Conservation (phyloP, 2,329 filamentous ascomycete genomes). For the Zymoseptoria tritici region DNA sequence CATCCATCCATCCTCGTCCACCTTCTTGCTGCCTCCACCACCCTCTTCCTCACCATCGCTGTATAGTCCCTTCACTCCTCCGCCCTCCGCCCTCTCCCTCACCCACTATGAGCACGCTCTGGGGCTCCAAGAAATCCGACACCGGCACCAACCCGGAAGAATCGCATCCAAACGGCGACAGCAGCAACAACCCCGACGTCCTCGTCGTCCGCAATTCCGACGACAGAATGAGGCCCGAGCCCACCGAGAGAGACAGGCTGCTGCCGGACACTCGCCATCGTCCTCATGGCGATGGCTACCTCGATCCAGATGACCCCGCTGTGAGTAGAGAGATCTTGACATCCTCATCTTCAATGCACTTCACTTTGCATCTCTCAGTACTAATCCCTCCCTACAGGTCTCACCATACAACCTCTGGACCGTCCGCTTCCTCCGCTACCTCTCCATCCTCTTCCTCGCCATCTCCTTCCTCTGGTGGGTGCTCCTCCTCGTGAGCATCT, state of each 20-base stretch:
- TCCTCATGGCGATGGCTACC: conserved; percentile 56
- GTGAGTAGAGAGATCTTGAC: conserved; percentile 41
- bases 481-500: conserved; percentile 77
- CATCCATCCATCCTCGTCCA: too few relatives aligned
- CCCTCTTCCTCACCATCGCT: neutral
- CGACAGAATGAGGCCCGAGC: conserved; percentile 32
- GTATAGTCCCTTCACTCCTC: too few relatives aligned
- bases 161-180: conserved; percentile 27
- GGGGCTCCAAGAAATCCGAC: conserved; percentile 47
- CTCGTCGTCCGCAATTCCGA: conserved; percentile 12
- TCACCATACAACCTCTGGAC: conserved; percentile 94
- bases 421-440: conserved; percentile 69
- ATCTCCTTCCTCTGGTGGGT: conserved; percentile 89
- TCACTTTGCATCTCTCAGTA: too few relatives aligned
- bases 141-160: conserved; percentile 28
- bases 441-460: conserved; percentile 68
- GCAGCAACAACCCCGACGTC: conserved; percentile 17
- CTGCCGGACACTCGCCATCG: conserved; percentile 53
- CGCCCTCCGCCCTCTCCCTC: neutral
- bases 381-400: conserved; percentile 36
- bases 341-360: neutral
- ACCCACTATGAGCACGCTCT: conserved; percentile 45
- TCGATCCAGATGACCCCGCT: conserved; percentile 73
- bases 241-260: conserved; percentile 58
- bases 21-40: neutral